These are phyloP conservation scores for Begonia peltatifolia DNA, from an alignment of 306 rosid species.

Conservation along the genomic window DNA sequence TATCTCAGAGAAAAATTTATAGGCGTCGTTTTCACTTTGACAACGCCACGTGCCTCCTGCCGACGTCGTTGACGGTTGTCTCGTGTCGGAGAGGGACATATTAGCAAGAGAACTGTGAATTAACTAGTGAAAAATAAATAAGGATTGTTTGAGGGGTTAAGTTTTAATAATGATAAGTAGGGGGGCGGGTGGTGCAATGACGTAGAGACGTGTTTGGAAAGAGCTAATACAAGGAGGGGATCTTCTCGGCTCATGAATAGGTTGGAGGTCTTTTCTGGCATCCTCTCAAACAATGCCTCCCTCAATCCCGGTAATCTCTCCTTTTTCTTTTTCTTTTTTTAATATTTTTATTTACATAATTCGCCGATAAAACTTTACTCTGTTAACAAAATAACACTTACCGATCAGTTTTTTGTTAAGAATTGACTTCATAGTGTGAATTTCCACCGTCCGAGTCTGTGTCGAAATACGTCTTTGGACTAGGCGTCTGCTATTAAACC, in stretches of 20 bases:
- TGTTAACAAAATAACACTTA: too few relatives aligned
- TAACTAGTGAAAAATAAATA: neutral
- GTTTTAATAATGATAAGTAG: conserved; percentile 13
- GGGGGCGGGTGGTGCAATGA: conserved; percentile 99
- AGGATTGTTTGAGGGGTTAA: neutral
- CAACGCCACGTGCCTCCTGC: conserved; percentile 7
- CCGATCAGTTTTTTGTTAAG: too few relatives aligned
- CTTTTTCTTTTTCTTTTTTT: neutral
- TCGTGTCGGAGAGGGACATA: too few relatives aligned
- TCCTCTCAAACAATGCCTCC: conserved; percentile 62
- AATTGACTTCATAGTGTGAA: too few relatives aligned
- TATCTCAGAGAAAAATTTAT: neutral
- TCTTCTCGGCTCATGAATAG: conserved; percentile 63
- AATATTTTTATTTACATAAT: too few relatives aligned
- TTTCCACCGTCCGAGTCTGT: too few relatives aligned
- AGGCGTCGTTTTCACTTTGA: neutral
- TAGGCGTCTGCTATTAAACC: too few relatives aligned
- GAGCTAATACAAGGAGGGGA: conserved; percentile 66
- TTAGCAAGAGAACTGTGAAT: neutral
- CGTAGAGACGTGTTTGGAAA: conserved; percentile 54
- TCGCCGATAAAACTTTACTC: too few relatives aligned
- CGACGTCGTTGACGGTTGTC: neutral
- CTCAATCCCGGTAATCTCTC: conserved; percentile 59
- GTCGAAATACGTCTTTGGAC: too few relatives aligned
- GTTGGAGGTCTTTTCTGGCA: conserved; percentile 57